These are phyloP conservation scores for Phyllosticta citriasiana DNA, from an alignment of 2,329 filamentous ascomycete species.

Conservation along the genomic window DNA sequence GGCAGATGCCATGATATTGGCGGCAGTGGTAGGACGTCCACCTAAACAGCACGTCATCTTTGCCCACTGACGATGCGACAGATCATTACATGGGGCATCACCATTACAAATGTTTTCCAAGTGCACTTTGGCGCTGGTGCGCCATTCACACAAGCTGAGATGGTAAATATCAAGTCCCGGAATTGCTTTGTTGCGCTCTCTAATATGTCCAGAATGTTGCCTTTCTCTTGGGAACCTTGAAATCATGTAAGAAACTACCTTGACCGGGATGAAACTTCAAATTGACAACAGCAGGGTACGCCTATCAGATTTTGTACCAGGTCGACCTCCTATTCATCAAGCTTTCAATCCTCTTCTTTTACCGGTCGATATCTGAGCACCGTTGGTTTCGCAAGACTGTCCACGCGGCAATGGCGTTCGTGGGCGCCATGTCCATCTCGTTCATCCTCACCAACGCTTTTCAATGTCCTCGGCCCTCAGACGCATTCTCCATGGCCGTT, in stretches of 20 bases:
- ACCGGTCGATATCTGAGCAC: constrained; percentile 25
- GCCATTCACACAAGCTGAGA: constrained; percentile 11
- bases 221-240: constrained; percentile 11
- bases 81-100: constrained; percentile 27
- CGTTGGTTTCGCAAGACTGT: constrained; percentile 22
- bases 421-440: constrained; percentile 22
- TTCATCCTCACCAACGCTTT: constrained; percentile 21
- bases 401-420: constrained; percentile 21
- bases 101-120: constrained; percentile 26
- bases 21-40: not conserved
- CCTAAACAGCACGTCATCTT: not conserved
- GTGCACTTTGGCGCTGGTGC: constrained; percentile 21
- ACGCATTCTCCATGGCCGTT: constrained; percentile 21
- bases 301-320: constrained; percentile 21
- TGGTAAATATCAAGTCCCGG: not conserved
- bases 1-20: not conserved
- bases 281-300: constrained; percentile 13
- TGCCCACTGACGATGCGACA: constrained; percentile 7
- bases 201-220: not conserved
- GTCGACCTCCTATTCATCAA: constrained; percentile 22
- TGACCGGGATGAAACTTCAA: not conserved
- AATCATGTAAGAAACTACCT: constrained; percentile 9
- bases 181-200: not conserved
- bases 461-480: constrained; percentile 23
- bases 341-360: constrained; percentile 26